Base-by-base conservation (phyloP, 1,284 basidiomycete species). In the Cryptococcus sp. region DNA sequence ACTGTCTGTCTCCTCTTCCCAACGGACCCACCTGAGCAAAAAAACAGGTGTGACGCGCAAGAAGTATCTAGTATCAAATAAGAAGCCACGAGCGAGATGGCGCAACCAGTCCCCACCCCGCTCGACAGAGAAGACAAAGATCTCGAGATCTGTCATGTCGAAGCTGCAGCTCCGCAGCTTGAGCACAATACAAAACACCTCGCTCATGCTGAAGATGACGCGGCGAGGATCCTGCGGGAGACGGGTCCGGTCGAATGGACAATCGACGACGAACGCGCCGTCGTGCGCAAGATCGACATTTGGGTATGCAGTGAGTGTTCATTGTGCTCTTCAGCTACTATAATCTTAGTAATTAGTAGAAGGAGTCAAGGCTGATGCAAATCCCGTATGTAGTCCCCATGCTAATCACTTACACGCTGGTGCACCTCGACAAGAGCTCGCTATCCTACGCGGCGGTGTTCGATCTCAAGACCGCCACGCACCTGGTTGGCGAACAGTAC, bases 401-500 rank as follows among this genome's bases (percentile, higher is more conserved):
- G 65, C 57, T 66, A 39, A 61, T 68, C 47, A 61, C 60, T 10
- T 66, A 68, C 54, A 60, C 60, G n/a, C 43, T 66, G 11, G 49
- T 51, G 25, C 61, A 67, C 50, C 62, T 68, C 39, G 69, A 71
- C 63, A 71, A 71, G 45, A 61, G 57, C 30, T 56, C 65, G 13
- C 57, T 70, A 16, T 59, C 61, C 17, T 71, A 69, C 50, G 65
- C 60, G 13, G 67, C 66, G 27, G 61, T 71, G 0, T 71, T 71
- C 50, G 62, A 63, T 50, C 56, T 71, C 19, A 76, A 79, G 16
- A 61, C 54, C 45, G 78, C 81, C 46, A 75, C 81, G 10, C 68
- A 76, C 40, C 73, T 83, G 17, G 75, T 79, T n/a, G 81, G 82
- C 0, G 69, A 66, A 2, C 80, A 82, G 57, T 83, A 82, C 62